Base-by-base conservation (phyloP, 2,329 filamentous ascomycete genomes). In the Alternaria hordeiaustralica region DNA sequence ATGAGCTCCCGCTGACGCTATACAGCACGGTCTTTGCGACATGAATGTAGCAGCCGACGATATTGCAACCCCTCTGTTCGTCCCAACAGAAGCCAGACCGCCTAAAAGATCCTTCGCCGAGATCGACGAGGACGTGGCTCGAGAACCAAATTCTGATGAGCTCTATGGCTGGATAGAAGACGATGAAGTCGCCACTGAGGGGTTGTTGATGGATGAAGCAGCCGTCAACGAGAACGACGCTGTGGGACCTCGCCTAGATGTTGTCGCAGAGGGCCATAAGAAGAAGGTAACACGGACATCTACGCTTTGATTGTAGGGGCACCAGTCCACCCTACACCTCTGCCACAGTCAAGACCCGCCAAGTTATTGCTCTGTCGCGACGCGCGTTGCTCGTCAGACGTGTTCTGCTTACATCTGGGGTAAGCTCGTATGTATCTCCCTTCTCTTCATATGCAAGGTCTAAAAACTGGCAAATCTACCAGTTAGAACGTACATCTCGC, bases 81-180 rank as follows among this genome's bases (percentile, higher is more conserved):
- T 64, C 45, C 65, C 68, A 25, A 62, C 63, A 57, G 65, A 72
- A 60, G 58, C 66, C 44, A 77, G 84, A 63, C 81, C 81, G 26
- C 83, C 80, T 30, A 93, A 93, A 80, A 85, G 91, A 70, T 88
- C 70, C 10, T 82, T 80, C 58, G 74, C 80, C 47, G 82, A 93
- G 75, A 83, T 91, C 57, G 83, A 82, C 33, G 86, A 90, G 47
- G 86, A 88, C 5, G 86, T 85, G 56, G 87, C 89, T 65, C 90
- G 87, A 66, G 88, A 89, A 46, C 87, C 86, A 28, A 84, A 84
- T 15, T 81, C 79, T 20, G 89, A 90, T 63, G 90, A 92, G 66
- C 88, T 92, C 71, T 92, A 92, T 72, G 90, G 89, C 13, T 93
- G 90, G 90, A 86, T 86, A 43, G 87, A 91, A 56, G 89, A 90